Evolutionary conservation across 495 filamentous ascomycete species (phyloP), one percentile per base, ranked within the genome.

Genomic region (Schizothecium vesticola): DNA sequence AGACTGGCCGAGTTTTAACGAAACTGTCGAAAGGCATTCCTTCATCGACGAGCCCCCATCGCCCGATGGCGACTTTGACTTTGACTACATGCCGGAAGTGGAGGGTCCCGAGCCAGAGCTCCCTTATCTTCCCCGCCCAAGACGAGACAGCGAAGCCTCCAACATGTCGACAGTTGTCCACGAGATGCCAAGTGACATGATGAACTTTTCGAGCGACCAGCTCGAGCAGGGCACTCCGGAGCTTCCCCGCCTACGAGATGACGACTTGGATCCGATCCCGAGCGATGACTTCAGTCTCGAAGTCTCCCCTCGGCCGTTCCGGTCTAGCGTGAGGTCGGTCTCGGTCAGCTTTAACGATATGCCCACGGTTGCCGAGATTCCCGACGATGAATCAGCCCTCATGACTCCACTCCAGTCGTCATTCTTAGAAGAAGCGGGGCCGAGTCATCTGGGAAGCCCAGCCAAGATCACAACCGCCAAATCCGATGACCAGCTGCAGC

Each of bases 401-500:
- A 68, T 59, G 59, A 78, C 78, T 1, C 72, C 75, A 0, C 57
- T 68, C 11, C 65, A 66, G 12, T 69, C 63, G 19, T 72, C 69
- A 6, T 65, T 72, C 51, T 8, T 70, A 16, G 70, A 74, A 70
- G 72, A 84, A 74, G 43, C 73, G 16, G 26, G 55, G 19, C 22
- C 43, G 4, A 70, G 76, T 56, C 83, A 83, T 1, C 33, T 76
- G 3, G 72, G 71, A 23, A 83, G 72, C 75, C 75, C 77, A 23
- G 63, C 74, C 61, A 70, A 79, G 65, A 63, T 66, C 65, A 71
- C 75, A 33, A 68, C 78, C 70, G 75, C 73, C 66, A 72, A 70
- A 75, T 69, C 76, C 10, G 87, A 90, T 55, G 89, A 91, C 67
- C 87, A 90, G 51, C 83, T 99, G 4, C 92, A 96, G 72, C 87